phyloP scores from a whole-genome alignment of 805 yeast genomes.

The Henningerozyma blattae region DNA sequence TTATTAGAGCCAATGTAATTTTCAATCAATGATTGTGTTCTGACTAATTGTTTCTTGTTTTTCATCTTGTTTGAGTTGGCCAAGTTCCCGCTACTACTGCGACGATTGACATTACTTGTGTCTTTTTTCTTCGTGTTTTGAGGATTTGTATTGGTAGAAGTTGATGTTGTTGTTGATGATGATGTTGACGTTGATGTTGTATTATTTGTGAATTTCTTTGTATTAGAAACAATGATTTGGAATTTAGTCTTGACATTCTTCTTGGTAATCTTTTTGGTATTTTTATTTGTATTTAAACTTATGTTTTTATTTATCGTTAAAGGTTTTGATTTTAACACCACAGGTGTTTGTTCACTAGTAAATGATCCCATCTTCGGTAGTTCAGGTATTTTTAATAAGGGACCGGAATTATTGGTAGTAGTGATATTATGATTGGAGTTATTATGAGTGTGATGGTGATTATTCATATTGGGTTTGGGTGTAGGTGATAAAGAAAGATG shows the following conservation, averaged over 20 bases:
- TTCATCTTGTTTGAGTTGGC: constrained; percentile 2
- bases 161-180: constrained; percentile 5
- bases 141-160: constrained; percentile 4
- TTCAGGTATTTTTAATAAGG: constrained; percentile 17
- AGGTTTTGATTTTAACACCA: neutral
- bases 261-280: constrained; percentile 10
- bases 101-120: constrained; percentile 11
- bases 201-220: constrained; percentile 17
- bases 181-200: constrained; percentile 4
- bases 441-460: neutral
- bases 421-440: neutral
- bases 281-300: constrained; percentile 1
- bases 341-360: constrained; percentile 11
- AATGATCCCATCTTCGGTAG: constrained; percentile 28
- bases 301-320: constrained; percentile 5
- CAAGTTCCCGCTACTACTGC: constrained; percentile 11
- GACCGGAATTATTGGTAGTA: constrained; percentile 2
- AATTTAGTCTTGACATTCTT: constrained; percentile 22
- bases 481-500: constrained; percentile 22
- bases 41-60: constrained; percentile 1
- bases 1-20: too few relatives aligned
- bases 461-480: constrained; percentile 13
- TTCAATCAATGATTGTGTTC: neutral
- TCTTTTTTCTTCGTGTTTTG: constrained; percentile 6
- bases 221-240: constrained; percentile 25